Conservation (phyloP, 768 basidiomycete species). For the Myochromella boudieri region DNA sequence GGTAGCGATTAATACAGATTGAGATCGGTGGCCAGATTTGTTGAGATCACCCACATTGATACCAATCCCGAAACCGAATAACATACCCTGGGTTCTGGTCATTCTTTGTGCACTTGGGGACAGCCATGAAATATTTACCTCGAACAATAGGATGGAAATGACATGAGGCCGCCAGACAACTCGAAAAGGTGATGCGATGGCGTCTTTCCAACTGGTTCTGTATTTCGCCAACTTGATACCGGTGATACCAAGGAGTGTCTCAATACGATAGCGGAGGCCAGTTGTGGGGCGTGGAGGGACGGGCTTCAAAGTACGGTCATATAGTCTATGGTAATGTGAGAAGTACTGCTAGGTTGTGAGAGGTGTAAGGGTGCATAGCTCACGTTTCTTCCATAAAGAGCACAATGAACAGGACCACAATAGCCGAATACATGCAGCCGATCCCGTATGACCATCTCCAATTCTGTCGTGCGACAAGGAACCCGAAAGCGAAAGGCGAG, state of each 20-base stretch:
- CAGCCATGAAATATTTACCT: slow-evolving; percentile 30
- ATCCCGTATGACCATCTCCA: slow-evolving; percentile 73
- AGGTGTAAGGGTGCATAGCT: slow-evolving; percentile 14
- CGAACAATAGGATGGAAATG: slow-evolving; percentile 49
- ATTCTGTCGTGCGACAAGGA: slow-evolving; percentile 56
- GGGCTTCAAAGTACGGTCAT: slow-evolving; percentile 56
- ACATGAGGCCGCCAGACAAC: slow-evolving; percentile 67
- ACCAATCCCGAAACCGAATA: slow-evolving; percentile 67
- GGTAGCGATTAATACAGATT: not conserved
- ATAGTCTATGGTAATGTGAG: slow-evolving; percentile 42
- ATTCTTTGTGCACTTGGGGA: not conserved
- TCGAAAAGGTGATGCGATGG: slow-evolving; percentile 43
- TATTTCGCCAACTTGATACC: slow-evolving; percentile 58
- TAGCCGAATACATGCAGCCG: slow-evolving; percentile 54
- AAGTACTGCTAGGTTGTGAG: not conserved
- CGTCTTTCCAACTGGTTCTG: slow-evolving; percentile 48
- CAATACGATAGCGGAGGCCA: slow-evolving; percentile 50
- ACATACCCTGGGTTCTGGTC: slow-evolving; percentile 33
- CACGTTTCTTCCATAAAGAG: slow-evolving; percentile 71
- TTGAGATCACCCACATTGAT: slow-evolving; percentile 44
- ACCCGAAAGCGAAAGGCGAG: slow-evolving; percentile 68
- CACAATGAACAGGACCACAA: slow-evolving; percentile 56
- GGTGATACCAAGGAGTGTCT: slow-evolving; percentile 64
- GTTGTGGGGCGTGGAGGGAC: slow-evolving; percentile 41
- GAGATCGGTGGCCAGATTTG: not conserved